Base-by-base conservation (phyloP, 306 rosid species). In the Alnus glutinosa region DNA sequence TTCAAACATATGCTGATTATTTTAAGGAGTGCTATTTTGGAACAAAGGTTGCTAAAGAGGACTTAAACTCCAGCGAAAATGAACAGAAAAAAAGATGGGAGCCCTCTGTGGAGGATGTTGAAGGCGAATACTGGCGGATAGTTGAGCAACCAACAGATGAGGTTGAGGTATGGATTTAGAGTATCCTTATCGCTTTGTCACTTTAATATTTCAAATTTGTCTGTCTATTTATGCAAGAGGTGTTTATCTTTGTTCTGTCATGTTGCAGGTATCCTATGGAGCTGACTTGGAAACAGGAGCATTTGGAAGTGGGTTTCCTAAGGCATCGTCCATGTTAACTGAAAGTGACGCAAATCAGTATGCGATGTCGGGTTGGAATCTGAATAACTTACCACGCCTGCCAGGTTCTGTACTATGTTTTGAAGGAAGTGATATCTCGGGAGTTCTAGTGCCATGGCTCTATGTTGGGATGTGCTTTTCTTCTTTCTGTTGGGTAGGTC, bases 381-480 rank as follows among this genome's bases (percentile, higher is more conserved):
- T 93, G 23, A 95, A 91, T 73, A 95, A 95, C 85, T 89, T 91
- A 44, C 88, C 99, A 0, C 97, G 96, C 74, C 88, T 93, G 77
- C 94, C 97, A 1, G 96, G 99, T 76, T 95, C 99, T 19, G 98
- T 89, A 32, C 85, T 95, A 19, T 79, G 86, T 87, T 93, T 83
- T 75, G 99, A 95, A 83, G 97, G 83, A 86, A 89, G 99, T 34
- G 94, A 95, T 79, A 95, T 95, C 62, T 95, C 99, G 0, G 99
- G 99, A 84, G 99, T 95, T 82, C 79, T 95, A 78, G 98, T 95
- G 85, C 99, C 99, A 49, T 93, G 99, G 99, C 92, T 95, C 32
- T 95, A 95, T 64, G 88, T 95, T 71, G 99, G 99, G 80, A 95
- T 95, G 99, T 95, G 98, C 84, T 93, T 95, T 89, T 95, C 99